These are phyloP conservation scores for Physcomitrellopsis africana DNA, from an alignment of 225 moss, liverwort and hornwort genomes.

Conservation along the genomic window DNA sequence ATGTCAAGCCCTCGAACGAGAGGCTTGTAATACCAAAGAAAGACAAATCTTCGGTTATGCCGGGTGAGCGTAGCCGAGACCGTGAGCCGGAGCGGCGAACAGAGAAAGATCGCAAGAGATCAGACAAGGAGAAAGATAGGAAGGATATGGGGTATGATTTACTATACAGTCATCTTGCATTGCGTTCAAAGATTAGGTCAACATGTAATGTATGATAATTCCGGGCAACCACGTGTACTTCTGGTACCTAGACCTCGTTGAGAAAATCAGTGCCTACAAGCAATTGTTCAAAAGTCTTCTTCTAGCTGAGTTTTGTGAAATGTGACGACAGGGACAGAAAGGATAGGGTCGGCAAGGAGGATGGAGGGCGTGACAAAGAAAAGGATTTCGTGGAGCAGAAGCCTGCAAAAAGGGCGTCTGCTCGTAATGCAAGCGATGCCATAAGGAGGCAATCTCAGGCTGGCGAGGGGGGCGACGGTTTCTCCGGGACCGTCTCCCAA, in stretches of 20 bases:
- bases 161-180: no score
- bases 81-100: conserved; percentile 54
- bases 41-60: conserved; percentile 53
- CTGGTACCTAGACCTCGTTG: no score
- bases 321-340: conserved; percentile 50
- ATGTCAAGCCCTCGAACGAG: conserved; percentile 42
- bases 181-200: no score
- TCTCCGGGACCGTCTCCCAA: conserved; percentile 48
- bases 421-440: conserved; percentile 84
- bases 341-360: conserved; percentile 64
- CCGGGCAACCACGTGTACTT: no score
- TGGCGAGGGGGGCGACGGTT: conserved; percentile 79
- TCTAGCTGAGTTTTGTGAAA: not conserved
- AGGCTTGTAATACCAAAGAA: conserved; percentile 58
- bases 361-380: conserved; percentile 65
- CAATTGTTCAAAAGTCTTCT: not conserved
- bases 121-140: conserved; percentile 62
- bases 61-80: conserved; percentile 48
- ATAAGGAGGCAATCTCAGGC: conserved; percentile 90
- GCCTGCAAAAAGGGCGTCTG: conserved; percentile 78
- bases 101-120: conserved; percentile 51
- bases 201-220: no score
- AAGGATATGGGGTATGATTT: conserved; percentile 46
- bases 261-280: no score
- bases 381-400: conserved; percentile 76